Base-by-base conservation (phyloP, 495 filamentous ascomycete genomes). In the Rhizodiscina lignyota region DNA sequence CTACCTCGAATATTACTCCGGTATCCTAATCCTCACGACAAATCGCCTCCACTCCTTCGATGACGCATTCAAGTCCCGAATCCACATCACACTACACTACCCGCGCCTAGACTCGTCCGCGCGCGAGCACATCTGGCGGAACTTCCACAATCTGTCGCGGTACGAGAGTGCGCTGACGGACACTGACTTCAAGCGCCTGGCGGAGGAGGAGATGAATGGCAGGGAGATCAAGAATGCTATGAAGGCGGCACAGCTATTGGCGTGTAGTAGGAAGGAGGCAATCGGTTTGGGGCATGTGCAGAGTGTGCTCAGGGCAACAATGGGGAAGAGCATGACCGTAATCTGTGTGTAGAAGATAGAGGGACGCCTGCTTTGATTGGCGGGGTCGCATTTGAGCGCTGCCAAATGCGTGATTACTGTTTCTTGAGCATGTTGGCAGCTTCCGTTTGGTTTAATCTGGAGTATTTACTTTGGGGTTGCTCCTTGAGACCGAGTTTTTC, bases 211-310 rank as follows among this genome's bases (percentile, higher is more conserved):
- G 34, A 50, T 77, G 51, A 77, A 77, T 44, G 72, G 73, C 0
- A 46, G 70, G 29, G 64, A 77, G 53, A 79, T 78, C 41, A 73
- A 74, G 51, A 79, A 75, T 47, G 60, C 68, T 2, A 54, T 78
- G 18, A 73, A 73, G 49, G 73, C 62, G 3, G 68, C 68, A 15
- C 52, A 58, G 16, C 30, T 66, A 20, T 44, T 68, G n/a, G 60
- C 62, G 4, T 47, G 33, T 10, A 45, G 44, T 37, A 49, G 55
- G 38, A 49, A 57, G 3, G 50, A 40, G 20, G 50, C 44, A 17
- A 45, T 71, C 20, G 48, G 34, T 10, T 44, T 56, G 17, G 37
- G 48, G 21, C 64, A 68, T 42, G 51, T 71, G 8, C 42, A 59
- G 36, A 61, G 45, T 16, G 63, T 68, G n/a, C n/a, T n/a, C n/a